These are phyloP conservation scores for Populus hybrid DNA, from an alignment of 441 rosid species.

Conservation along the genomic window DNA sequence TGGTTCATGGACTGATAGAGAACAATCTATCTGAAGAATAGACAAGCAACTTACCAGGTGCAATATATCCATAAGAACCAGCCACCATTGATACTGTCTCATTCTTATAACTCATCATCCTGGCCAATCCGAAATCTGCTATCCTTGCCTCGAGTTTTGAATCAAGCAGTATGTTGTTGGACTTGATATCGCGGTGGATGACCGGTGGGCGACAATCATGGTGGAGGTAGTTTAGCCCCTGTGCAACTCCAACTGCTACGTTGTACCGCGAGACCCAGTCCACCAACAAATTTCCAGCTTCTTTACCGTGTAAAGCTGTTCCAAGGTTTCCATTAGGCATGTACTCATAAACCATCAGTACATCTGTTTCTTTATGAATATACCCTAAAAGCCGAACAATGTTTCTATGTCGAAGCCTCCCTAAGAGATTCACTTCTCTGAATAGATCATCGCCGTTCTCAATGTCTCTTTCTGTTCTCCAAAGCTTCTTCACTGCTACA, in stretches of 20 bases:
- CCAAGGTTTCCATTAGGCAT: slow-evolving; percentile 66
- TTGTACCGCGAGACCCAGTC: slow-evolving; percentile 88
- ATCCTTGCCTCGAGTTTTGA: slow-evolving; percentile 88
- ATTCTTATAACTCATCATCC: slow-evolving; percentile 72
- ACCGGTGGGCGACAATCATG: slow-evolving; percentile 91
- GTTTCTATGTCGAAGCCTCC: no score
- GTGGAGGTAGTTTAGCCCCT: slow-evolving; percentile 92
- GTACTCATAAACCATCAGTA: no score
- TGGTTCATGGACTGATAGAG: not conserved
- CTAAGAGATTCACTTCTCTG: no score
- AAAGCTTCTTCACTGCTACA: no score
- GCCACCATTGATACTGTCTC: slow-evolving; percentile 95
- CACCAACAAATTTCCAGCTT: slow-evolving; percentile 74
- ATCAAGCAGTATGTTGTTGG: slow-evolving; percentile 90
- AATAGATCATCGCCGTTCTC: no score
- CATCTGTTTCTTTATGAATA: slow-evolving; percentile 15
- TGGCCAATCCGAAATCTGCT: slow-evolving; percentile 96
- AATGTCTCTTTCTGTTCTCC: no score
- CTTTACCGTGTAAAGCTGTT: slow-evolving; percentile 83
- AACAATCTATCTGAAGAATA: not conserved
- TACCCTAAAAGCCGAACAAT: no score
- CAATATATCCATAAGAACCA: slow-evolving; percentile 97
- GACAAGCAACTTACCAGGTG: slow-evolving; percentile 61
- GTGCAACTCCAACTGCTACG: slow-evolving; percentile 90
- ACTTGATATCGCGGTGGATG: slow-evolving; percentile 88